Evolutionary conservation across 345 rosid species (phyloP).

Genomic region (Hibiscus trionum): DNA sequence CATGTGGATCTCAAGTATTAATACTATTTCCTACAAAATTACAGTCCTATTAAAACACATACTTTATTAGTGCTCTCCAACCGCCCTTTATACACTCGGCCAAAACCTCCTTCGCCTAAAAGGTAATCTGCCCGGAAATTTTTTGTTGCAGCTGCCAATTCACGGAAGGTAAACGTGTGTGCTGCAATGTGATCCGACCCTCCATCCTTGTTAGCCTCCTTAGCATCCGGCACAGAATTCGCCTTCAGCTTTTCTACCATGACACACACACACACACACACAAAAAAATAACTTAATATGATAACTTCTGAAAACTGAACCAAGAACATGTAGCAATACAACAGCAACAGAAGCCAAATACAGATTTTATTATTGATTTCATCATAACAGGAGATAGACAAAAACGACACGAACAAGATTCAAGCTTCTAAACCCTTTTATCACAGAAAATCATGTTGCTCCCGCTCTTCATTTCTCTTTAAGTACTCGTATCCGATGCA

Average conservation of each 20-base stretch:
- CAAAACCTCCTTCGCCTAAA: slow-evolving; percentile 72
- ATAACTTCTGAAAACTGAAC: background rate
- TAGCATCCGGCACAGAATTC: slow-evolving; percentile 22
- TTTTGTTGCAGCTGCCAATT: slow-evolving; percentile 54
- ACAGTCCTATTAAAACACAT: slow-evolving; percentile 12
- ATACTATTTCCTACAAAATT: slow-evolving; percentile 1
- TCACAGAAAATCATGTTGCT: background rate
- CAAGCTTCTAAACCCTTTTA: background rate
- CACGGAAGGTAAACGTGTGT: slow-evolving; percentile 58
- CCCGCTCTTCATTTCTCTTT: background rate
- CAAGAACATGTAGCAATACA: background rate
- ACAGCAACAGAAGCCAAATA: slow-evolving; percentile 8
- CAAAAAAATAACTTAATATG: background rate
- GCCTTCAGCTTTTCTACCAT: slow-evolving; percentile 35
- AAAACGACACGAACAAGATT: slow-evolving; percentile 9
- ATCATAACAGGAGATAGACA: background rate
- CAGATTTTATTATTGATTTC: background rate
- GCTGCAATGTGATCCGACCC: slow-evolving; percentile 54
- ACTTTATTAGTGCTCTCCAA: slow-evolving; percentile 59
- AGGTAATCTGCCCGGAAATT: slow-evolving; percentile 63
- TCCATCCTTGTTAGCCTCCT: slow-evolving; percentile 38
- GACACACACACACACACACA: background rate
- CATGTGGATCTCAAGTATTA: background rate
- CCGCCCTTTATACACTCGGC: slow-evolving; percentile 60
- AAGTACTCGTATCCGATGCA: background rate